Base-by-base conservation (phyloP, 768 basidiomycete species). In the Agaricus sinodeliciosus region DNA sequence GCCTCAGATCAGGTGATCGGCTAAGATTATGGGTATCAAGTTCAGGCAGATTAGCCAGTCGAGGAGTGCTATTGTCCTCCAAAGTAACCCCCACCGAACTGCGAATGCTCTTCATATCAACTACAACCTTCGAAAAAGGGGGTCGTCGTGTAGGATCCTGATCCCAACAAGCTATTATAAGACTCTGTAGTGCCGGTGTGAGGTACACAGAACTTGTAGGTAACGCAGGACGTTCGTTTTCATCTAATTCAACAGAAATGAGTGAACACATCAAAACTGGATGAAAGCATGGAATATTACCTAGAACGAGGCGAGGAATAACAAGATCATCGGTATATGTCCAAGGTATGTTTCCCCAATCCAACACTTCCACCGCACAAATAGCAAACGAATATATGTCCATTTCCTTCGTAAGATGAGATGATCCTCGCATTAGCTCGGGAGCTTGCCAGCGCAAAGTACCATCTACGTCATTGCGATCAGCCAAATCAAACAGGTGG, bases 311-410 rank as follows among this genome's bases (percentile, higher is more conserved):
- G 49, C 71, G 69, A 26, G 70, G 69, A 25, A 86, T 78, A 0
- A 71, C 66, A 5, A 72, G 70, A 49, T 85, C 81, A 45, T 79
- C 74, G 55, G 72, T 63, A 11, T 68, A 60, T 3, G 70, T 65
- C 81, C 82, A 85, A 1, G 85, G 82, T 47, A 84, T 64, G 50
- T 77, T 73, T 4, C 84, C 85, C 68, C 81, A 78, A 0, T 76
- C 73, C 25, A 85, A 65, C 48, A 86, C 77, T 62, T 87, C 85
- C 6, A 81, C 67, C 51, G 83, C 86, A 40, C 73, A 72, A 49
- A 89, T 81, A 0, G 81, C 80, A 60, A 78, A 90, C 1, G 85
- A 77, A 49, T 86, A 90, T 4, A 87, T 77, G 60, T 89, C 87
- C 45, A 75, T 76, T 31, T 78, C 74, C 2, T 70, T 64, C 0